A percentile compares a stretch with the other conserved stretches of the same genome.
phyloP scores from a whole-genome alignment of 2,329 filamentous ascomycete genomes.

The Calonectria pauciramosa region DNA sequence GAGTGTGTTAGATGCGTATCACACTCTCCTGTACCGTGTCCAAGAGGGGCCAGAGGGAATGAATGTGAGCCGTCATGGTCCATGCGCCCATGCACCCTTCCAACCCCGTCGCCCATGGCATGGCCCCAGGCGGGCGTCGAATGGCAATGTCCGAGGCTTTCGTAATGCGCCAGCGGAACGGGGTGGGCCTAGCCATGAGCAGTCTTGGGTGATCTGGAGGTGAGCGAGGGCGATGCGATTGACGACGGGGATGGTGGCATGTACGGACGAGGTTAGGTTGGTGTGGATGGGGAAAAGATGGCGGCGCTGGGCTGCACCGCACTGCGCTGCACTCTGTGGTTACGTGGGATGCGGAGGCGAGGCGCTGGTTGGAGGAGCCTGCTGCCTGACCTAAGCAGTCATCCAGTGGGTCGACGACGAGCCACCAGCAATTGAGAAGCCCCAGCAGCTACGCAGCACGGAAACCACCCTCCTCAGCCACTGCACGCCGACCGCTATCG shows the following conservation, averaged over 20 bases:
- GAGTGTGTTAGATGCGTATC: conserved; percentile 16
- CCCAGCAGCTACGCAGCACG: not conserved
- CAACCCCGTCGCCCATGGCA: conserved; percentile 18
- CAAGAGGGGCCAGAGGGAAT: conserved; percentile 12
- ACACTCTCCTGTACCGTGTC: not conserved
- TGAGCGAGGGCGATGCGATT: conserved; percentile 22
- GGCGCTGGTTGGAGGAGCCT: conserved; percentile 2
- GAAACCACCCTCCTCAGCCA: conserved; percentile 3
- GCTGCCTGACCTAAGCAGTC: conserved; percentile 10
- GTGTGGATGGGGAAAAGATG: conserved; percentile 18
- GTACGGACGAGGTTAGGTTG: conserved; percentile 25
- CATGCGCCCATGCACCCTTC: conserved; percentile 22
- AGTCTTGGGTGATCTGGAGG: conserved; percentile 25
- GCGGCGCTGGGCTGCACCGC: not conserved
- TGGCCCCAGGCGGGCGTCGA: conserved; percentile 21
- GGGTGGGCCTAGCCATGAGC: conserved; percentile 32
- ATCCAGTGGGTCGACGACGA: conserved; percentile 4
- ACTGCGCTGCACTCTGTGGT: conserved; percentile 8
- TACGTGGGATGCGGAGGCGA: conserved; percentile 7
- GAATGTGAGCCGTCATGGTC: conserved; percentile 22
- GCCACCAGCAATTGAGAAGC: not conserved
- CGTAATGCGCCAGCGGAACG: conserved; percentile 37
- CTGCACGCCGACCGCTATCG: conserved; percentile 5
- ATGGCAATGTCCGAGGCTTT: conserved; percentile 31
- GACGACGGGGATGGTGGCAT: conserved; percentile 24